Evolutionary conservation across 306 rosid species (phyloP).

Genomic region (Pterocarpus santalinus): DNA sequence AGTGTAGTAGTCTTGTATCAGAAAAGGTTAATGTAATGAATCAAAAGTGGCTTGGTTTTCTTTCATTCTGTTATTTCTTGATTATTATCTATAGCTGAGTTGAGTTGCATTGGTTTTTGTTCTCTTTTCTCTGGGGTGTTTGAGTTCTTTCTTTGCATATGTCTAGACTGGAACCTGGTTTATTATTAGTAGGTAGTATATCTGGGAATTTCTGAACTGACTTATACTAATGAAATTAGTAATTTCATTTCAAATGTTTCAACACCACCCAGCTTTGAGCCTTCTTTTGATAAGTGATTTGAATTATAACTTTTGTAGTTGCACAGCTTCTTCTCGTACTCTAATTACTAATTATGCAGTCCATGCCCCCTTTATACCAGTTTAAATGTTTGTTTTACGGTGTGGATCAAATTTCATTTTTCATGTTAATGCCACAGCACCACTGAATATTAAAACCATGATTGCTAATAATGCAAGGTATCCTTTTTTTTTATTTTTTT

Average conservation of each 20-base stretch:
- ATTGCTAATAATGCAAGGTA: background rate
- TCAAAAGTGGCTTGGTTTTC: slow-evolving; percentile 35
- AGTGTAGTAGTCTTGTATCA: background rate
- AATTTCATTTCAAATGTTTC: background rate
- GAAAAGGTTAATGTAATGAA: slow-evolving; percentile 14
- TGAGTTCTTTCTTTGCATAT: background rate
- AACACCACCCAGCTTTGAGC: background rate
- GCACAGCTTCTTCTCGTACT: background rate
- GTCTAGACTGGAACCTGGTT: background rate
- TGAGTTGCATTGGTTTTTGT: slow-evolving; percentile 18
- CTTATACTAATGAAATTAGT: background rate
- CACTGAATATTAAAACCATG: background rate
- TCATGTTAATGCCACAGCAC: no score
- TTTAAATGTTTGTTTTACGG: slow-evolving; percentile 14
- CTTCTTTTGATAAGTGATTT: background rate
- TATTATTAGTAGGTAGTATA: background rate
- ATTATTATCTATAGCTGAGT: background rate
- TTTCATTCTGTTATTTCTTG: background rate
- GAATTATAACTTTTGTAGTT: no score
- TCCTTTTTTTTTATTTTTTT: background rate
- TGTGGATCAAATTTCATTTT: slow-evolving; percentile 10
- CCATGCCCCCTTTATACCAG: background rate
- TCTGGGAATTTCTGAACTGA: background rate
- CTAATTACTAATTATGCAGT: background rate
- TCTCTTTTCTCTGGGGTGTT: slow-evolving; percentile 1